These are phyloP conservation scores for Tolypocladium cylindrosporum DNA, from an alignment of 2,329 filamentous ascomycete species.

Conservation along the genomic window DNA sequence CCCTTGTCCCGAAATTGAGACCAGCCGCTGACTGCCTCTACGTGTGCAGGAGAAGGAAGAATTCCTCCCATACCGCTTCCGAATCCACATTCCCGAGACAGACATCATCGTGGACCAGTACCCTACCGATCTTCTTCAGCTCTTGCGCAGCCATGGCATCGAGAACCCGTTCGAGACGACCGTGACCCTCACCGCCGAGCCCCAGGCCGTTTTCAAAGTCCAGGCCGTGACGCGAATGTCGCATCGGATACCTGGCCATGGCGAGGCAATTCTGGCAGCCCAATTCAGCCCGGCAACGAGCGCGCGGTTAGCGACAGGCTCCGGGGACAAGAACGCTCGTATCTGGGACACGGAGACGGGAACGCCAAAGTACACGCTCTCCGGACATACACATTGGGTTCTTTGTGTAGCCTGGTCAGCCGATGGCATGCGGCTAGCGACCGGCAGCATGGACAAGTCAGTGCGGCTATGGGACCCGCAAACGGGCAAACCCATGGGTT, in stretches of 20 bases:
- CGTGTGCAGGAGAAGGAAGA: constrained; percentile 39
- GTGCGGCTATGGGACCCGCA: constrained; percentile 84
- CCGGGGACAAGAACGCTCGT: constrained; percentile 81
- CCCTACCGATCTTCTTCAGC: constrained; percentile 42
- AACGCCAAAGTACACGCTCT: constrained; percentile 75
- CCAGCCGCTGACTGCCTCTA: neutral
- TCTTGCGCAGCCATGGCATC: constrained; percentile 46
- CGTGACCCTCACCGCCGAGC: constrained; percentile 50
- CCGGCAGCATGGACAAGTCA: constrained; percentile 86
- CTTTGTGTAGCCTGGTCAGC: constrained; percentile 80
- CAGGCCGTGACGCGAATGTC: constrained; percentile 86
- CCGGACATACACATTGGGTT: constrained; percentile 86
- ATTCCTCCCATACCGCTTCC: constrained; percentile 51
- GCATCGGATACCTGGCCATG: constrained; percentile 81
- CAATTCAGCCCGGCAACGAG: constrained; percentile 77
- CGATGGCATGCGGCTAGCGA: constrained; percentile 71
- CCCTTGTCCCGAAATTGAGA: neutral
- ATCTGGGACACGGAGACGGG: constrained; percentile 95
- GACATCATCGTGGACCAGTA: constrained; percentile 46
- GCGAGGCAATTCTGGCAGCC: constrained; percentile 77
- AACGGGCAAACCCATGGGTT: constrained; percentile 63
- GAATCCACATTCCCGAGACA: constrained; percentile 45
- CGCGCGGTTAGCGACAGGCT: constrained; percentile 73
- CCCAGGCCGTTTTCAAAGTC: constrained; percentile 89
- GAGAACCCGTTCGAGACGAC: constrained; percentile 48